A percentile compares a stretch with the other conserved stretches of the same genome.
phyloP scores from a whole-genome alignment of 2,329 filamentous ascomycete genomes.

The Microdochium paspali region DNA sequence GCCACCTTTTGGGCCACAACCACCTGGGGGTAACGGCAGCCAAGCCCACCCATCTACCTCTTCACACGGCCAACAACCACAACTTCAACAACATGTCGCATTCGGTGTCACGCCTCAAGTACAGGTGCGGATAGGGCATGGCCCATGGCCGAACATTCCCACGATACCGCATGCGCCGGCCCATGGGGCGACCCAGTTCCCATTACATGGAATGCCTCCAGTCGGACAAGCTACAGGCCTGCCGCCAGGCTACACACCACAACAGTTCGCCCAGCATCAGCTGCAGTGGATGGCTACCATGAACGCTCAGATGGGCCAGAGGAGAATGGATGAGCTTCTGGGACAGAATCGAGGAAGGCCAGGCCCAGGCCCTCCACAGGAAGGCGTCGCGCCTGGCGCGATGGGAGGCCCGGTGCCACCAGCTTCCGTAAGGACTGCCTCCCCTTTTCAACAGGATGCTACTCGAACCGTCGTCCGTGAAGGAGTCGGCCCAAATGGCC shows the following conservation, averaged over 20 bases:
- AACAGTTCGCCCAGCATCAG: slow-evolving; percentile 9
- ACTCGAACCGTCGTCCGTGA: slow-evolving; percentile 37
- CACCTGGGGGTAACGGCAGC: slow-evolving; percentile 6
- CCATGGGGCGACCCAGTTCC: neutral
- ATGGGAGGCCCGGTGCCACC: neutral
- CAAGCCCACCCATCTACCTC: slow-evolving; percentile 6
- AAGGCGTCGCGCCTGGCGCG: neutral
- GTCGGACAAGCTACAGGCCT: slow-evolving; percentile 3
- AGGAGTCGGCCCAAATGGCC: slow-evolving; percentile 37
- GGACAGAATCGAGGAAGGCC: slow-evolving; percentile 26
- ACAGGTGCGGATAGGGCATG: neutral
- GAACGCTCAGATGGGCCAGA: slow-evolving; percentile 33
- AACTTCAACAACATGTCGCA: slow-evolving; percentile 8
- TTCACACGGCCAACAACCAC: slow-evolving; percentile 2
- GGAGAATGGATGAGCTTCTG: slow-evolving; percentile 28
- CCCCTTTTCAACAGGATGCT: slow-evolving; percentile 21
- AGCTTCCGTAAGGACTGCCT: slow-evolving; percentile 16
- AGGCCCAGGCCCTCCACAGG: neutral
- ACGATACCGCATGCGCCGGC: neutral
- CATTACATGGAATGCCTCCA: slow-evolving; percentile 1
- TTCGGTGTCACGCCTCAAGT: slow-evolving; percentile 12
- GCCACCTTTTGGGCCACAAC: slow-evolving; percentile 7
- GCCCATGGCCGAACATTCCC: neutral
- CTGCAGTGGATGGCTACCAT: slow-evolving; percentile 18
- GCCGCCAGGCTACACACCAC: slow-evolving; percentile 9